Conservation (phyloP, 331 rosid species). For the Rosa hybrid region DNA sequence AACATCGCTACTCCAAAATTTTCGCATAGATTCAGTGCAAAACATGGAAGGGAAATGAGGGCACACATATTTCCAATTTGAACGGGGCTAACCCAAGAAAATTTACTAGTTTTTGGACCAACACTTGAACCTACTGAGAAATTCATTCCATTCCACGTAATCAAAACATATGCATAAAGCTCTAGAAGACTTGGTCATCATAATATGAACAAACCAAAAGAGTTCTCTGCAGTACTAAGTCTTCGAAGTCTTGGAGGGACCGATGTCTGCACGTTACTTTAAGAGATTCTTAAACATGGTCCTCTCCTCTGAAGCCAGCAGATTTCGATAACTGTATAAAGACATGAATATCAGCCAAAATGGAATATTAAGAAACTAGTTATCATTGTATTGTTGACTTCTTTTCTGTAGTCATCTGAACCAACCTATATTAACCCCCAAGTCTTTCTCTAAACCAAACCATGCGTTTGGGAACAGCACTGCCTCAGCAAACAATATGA, state of each 20-base stretch:
- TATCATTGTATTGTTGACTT: conserved; percentile 29
- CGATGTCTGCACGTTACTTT: background rate
- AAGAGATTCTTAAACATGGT: background rate
- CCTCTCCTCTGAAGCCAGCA: background rate
- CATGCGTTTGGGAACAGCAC: conserved; percentile 24
- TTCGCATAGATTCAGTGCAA: background rate
- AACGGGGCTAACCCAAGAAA: background rate
- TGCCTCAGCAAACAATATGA: conserved; percentile 39
- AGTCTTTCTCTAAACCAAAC: conserved; percentile 28
- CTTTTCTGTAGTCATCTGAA: conserved; percentile 18
- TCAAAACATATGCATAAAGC: background rate
- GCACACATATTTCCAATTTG: background rate
- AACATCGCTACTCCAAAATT: background rate
- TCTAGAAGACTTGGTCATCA: background rate
- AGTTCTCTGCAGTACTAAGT: conserved; percentile 9
- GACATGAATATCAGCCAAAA: background rate
- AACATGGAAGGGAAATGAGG: background rate
- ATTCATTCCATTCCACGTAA: conserved; percentile 22
- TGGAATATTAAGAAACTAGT: conserved; percentile 1
- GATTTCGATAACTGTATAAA: background rate
- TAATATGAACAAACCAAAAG: conserved; percentile 35
- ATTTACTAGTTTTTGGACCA: background rate
- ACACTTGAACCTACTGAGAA: conserved; percentile 41
- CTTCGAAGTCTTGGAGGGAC: conserved; percentile 41
- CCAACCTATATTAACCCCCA: conserved; percentile 20